These are phyloP conservation scores for Elsinoe perseae DNA, from an alignment of 2,329 filamentous ascomycete genomes.

Conservation along the genomic window DNA sequence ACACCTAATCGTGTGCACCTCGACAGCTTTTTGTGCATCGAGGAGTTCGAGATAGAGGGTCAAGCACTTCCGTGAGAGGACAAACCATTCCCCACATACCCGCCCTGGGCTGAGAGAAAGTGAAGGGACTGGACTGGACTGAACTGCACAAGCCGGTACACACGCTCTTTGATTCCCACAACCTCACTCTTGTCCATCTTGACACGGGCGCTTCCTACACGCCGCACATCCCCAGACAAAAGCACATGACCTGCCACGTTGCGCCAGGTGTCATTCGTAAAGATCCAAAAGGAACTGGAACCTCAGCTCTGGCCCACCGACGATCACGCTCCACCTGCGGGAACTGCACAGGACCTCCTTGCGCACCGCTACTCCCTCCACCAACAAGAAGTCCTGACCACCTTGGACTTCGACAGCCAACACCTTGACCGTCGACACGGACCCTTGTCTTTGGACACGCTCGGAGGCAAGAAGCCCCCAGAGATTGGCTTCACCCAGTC, in stretches of 20 bases:
- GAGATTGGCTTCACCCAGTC: slow-evolving; percentile 2
- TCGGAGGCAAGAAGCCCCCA: not conserved
- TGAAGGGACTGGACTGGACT: slow-evolving; percentile 1
- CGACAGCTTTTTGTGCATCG: not conserved
- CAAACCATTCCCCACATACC: not conserved
- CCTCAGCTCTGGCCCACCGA: slow-evolving; percentile 12
- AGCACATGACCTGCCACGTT: slow-evolving; percentile 7
- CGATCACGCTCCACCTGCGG: slow-evolving; percentile 12
- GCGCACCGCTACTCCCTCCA: slow-evolving; percentile 12
- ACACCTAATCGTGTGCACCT: not conserved
- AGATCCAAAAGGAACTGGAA: not conserved
- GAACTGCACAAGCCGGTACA: no score
- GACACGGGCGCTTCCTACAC: slow-evolving; percentile 10
- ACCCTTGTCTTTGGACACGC: not conserved
- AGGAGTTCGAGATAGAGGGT: slow-evolving; percentile 2
- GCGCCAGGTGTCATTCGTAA: slow-evolving; percentile 2
- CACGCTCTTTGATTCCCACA: not conserved
- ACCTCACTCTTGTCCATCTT: not conserved
- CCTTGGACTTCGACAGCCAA: not conserved
- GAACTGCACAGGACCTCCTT: slow-evolving; percentile 12
- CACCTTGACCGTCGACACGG: not conserved
- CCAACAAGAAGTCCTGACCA: not conserved
- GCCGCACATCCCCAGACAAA: not conserved
- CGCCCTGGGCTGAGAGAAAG: not conserved
- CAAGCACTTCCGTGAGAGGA: not conserved